phyloP scores from a whole-genome alignment of 306 rosid genomes.

The Canavalia gladiata region DNA sequence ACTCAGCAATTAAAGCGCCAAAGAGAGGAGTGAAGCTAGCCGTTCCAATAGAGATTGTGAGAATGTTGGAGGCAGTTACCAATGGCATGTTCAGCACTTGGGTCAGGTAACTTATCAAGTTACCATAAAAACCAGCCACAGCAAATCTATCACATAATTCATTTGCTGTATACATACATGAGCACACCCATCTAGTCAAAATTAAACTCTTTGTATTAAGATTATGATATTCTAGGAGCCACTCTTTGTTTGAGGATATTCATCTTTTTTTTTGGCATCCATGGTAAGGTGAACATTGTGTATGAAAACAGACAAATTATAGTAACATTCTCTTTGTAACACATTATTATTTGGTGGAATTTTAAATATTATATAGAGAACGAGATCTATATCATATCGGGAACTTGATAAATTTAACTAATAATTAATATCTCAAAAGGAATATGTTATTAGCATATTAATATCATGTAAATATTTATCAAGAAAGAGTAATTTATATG shows the following conservation, averaged over 20 bases:
- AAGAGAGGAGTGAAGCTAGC: conserved; percentile 73
- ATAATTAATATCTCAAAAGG: neutral
- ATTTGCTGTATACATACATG: conserved; percentile 59
- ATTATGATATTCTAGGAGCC: neutral
- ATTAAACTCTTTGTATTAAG: neutral
- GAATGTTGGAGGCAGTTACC: conserved; percentile 79
- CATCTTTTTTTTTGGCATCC: neutral
- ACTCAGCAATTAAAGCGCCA: conserved; percentile 52
- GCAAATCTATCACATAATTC: conserved; percentile 93
- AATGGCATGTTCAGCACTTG: conserved; percentile 76
- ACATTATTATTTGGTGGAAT: too few species aligned
- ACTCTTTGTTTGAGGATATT: neutral
- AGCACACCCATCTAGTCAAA: neutral
- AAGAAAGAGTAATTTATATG: neutral
- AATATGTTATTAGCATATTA: neutral
- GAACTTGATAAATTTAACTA: neutral
- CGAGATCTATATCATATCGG: too few species aligned
- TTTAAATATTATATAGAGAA: too few species aligned
- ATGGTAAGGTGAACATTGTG: neutral
- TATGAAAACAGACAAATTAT: neutral
- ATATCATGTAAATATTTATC: neutral
- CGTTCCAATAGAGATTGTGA: conserved; percentile 70
- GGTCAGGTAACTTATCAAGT: conserved; percentile 78
- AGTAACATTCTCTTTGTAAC: too few species aligned
- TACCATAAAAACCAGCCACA: conserved; percentile 66